Evolutionary conservation across 2,329 filamentous ascomycete species (phyloP), one percentile per base, ranked within the genome.

Genomic region (Verticillium nubilum): DNA sequence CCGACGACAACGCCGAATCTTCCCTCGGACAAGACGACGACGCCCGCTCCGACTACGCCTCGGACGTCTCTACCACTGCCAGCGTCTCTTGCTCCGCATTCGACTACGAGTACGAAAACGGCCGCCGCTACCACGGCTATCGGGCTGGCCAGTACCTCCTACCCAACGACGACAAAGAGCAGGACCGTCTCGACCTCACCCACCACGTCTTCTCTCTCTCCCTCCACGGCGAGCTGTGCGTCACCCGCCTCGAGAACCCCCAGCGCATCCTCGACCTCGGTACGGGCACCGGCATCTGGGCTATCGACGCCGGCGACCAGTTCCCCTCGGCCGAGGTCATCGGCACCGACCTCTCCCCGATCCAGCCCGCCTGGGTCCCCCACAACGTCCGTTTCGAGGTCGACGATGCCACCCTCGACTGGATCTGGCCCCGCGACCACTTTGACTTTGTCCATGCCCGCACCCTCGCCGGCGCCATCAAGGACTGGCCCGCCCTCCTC

Each of bases 401-500:
- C 50, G 86, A 88, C 68, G 85, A 89, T 62, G 79, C 84, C 35
- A 82, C 83, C 62, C 76, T 70, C n/a, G 71, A 73, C 4, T 79
- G 75, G 75, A 83, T 72, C 70, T 83, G 73, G 13, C 66, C 70
- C 4, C 67, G 78, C 52, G 66, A 57, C 35, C 35, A 78, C 64
- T 79, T 87, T 65, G 85, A 88, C 70, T 81, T 82, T 60, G 79
- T 89, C 59, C 85, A 87, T 69, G 78, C 82, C 2, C 78, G 82
- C 52, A 75, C 37, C n/a, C 23, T 59, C 13, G 52, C 54, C 9
- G 26, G 53, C 5, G 56, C 56, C 47, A 56, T 61, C 42, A 26
- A 19, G 19, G 57, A 75, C 58, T 74, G 70, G 67, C 58, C 65
- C 2, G 64, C 65, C 4, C 71, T 75, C 54, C 54, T 69, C 10